Evolutionary conservation across 129 eudicot genomes (phyloP), one percentile per base, ranked within the genome.

Genomic region (Apium graveolens): DNA sequence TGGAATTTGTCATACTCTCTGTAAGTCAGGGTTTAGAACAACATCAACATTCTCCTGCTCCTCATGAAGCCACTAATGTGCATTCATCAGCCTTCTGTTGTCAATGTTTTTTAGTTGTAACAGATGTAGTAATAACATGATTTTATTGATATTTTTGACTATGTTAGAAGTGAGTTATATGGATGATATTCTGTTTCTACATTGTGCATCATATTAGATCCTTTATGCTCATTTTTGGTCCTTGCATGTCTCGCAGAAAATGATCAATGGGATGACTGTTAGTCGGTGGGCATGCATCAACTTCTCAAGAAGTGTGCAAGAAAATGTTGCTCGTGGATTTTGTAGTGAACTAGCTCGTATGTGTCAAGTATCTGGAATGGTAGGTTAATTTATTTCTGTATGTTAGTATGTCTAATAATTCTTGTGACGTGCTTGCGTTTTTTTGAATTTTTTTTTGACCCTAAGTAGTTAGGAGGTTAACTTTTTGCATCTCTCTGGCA

Each of bases 361-460:
- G 98, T 93, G 98, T 81, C 89, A 85, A 82, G 87, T 91, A 51
- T 93, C 97, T 78, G 98, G 98, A 85, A 93, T 93, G 97, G 98
- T 93, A 83, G 5, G 78, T 51, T 46, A 66, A 43, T 26, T 10
- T 60, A n/a, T 49, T 49, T 18, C 7, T 49, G n/a, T 5, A 17
- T 60, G 68, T 26, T 60, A n/a, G 5, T 14, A 60, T 60, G 11
- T n/a, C 68, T 60, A 57, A 26, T 60, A 26, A 10, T 4, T 10
- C 34, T n/a, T n/a, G 32, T n/a, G 16, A 60, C 3, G 68, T 60
- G 5, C 68, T 60, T 60, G 32, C 7, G 16, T n/a, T 9, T 26
- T 60, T 5, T 2, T 55, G 21, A 1, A 0, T 6, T 70, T 21
- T 80, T 37, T 55, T 48, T 34, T 29, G 18, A 39, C 5, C 32